Percentiles rank a stretch among this genome's conserved stretches.
Evolutionary conservation across 805 yeast species (phyloP).

Genomic region (Nakazawaea ernobii): DNA sequence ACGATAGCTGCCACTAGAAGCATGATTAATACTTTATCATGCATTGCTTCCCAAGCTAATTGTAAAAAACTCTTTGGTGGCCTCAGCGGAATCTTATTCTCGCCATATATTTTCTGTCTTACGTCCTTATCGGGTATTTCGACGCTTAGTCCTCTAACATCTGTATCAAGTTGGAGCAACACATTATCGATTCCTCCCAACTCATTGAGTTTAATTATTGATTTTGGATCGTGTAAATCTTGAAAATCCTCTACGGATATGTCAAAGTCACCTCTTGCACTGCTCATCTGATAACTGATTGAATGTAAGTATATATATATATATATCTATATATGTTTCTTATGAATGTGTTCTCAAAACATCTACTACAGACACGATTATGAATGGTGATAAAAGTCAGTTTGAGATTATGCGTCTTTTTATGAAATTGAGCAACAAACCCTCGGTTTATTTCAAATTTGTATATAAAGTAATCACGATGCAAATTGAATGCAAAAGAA

Average conservation of each 20-base stretch:
- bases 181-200: slow-evolving; percentile 38
- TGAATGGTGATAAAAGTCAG: no score
- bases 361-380: no score
- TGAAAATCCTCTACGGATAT: slow-evolving; percentile 31
- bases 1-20: slow-evolving; percentile 82
- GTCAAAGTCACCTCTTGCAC: slow-evolving; percentile 13
- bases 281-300: background rate
- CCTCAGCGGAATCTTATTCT: slow-evolving; percentile 66
- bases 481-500: no score
- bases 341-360: no score
- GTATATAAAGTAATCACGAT: no score
- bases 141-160: slow-evolving; percentile 36
- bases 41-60: slow-evolving; percentile 77
- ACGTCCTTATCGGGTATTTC: slow-evolving; percentile 23
- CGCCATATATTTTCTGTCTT: slow-evolving; percentile 54
- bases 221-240: slow-evolving; percentile 59
- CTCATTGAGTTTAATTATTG: slow-evolving; percentile 34
- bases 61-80: slow-evolving; percentile 61
- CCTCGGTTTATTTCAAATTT: no score
- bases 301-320: no score
- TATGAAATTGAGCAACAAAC: no score
- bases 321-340: no score
- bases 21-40: slow-evolving; percentile 85
- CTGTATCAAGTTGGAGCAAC: slow-evolving; percentile 29
- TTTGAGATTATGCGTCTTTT: no score